Conservation (phyloP, 1,284 basidiomycete species). For the Apiotrichum gracile region DNA sequence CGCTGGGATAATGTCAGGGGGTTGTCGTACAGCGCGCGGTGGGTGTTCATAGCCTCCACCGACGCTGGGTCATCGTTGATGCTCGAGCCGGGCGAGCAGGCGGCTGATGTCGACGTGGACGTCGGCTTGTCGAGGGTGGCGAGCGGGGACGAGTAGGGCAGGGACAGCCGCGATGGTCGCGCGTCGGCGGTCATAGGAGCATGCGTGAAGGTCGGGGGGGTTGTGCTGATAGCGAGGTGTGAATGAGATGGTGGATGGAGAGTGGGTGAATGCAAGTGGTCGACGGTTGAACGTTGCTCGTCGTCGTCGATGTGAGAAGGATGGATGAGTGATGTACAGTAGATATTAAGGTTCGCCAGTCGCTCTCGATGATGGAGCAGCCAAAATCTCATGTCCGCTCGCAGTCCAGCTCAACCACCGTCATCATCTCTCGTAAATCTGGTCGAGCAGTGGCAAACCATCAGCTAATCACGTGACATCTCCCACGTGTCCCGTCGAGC, state of each 20-base stretch:
- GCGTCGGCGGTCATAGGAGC: neutral
- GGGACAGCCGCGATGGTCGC: neutral
- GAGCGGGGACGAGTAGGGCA: neutral
- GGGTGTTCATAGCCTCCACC: slow-evolving; percentile 24
- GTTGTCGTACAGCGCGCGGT: slow-evolving; percentile 29
- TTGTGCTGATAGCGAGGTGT: no score
- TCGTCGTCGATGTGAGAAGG: no score
- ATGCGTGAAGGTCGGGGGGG: no score
- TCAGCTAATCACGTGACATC: no score
- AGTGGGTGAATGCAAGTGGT: neutral
- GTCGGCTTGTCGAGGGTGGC: neutral
- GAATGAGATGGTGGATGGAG: neutral
- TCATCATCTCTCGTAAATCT: no score
- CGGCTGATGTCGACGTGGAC: slow-evolving; percentile 17
- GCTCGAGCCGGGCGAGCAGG: slow-evolving; percentile 27
- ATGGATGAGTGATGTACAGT: no score
- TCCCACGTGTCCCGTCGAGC: no score
- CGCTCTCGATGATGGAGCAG: no score
- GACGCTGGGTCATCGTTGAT: slow-evolving; percentile 26
- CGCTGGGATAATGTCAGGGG: neutral
- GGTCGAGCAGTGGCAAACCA: no score
- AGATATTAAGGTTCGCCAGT: no score
- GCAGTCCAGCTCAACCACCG: no score
- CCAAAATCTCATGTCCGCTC: no score
- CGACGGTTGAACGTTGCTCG: neutral